These are phyloP conservation scores for Phytophthora cryptogea DNA, from an alignment of 352 stramenopile genomes.

Conservation along the genomic window DNA sequence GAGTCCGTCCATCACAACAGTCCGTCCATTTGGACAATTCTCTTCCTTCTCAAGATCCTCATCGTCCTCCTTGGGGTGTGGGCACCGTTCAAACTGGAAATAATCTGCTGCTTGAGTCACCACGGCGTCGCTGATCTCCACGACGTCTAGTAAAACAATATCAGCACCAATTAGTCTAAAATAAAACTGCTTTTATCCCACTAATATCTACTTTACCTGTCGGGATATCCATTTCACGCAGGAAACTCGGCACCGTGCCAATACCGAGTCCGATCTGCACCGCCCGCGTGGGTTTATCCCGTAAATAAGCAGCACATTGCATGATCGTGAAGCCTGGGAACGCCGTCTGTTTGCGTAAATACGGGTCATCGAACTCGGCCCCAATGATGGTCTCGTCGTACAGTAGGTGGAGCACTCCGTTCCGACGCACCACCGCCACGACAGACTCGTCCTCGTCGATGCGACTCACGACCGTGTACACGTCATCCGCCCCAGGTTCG, in stretches of 20 bases:
- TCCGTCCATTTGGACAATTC: conserved; percentile 50
- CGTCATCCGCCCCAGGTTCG: conserved; percentile 18
- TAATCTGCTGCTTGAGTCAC: conserved; percentile 65
- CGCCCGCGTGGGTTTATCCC: conserved; percentile 43
- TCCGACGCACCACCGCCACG: conserved; percentile 60
- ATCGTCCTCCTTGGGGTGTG: conserved; percentile 21
- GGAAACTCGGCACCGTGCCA: conserved; percentile 68
- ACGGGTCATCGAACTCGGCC: conserved; percentile 72
- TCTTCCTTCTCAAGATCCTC: conserved; percentile 12
- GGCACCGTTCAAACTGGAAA: conserved; percentile 74
- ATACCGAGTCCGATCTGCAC: conserved; percentile 77
- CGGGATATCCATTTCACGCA: conserved; percentile 58
- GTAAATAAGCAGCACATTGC: conserved; percentile 67
- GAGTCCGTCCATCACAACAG: conserved; percentile 71
- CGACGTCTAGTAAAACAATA: conserved; percentile 47
- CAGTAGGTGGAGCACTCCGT: conserved; percentile 60
- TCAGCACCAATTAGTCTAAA: neutral
- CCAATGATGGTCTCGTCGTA: conserved; percentile 83
- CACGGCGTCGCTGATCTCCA: conserved; percentile 75
- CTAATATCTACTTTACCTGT: conserved; percentile 46
- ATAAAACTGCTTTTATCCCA: neutral
- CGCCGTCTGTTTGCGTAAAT: conserved; percentile 60
- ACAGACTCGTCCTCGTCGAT: conserved; percentile 55
- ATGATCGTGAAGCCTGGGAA: conserved; percentile 86
- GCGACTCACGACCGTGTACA: conserved; percentile 31